Base-by-base conservation (phyloP, 805 yeast genomes). In the Metschnikowia anglica region DNA sequence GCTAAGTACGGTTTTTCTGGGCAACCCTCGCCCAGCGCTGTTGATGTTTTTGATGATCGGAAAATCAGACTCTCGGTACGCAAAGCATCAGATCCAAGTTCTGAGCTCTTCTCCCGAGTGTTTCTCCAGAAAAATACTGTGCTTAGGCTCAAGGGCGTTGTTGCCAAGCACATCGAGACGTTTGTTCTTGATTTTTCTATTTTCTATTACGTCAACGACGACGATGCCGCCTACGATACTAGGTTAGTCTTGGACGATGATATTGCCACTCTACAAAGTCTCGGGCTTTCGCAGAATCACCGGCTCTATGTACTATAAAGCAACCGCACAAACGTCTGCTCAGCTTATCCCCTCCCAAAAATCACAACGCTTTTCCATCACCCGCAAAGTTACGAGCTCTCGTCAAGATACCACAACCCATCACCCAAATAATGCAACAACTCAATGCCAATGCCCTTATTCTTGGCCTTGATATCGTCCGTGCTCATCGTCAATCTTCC, bases 391-490 rank as follows among this genome's bases (percentile, higher is more conserved):
- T 43, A 50, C 13, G 46, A 32, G 37, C 53, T 47, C 36, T 76
- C 73, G 31, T 69, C 65, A 55, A 81, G 77, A 49, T 72, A 70
- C 93, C 93, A 86, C 54, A 90, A 71, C 4, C 96, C 96, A 65
- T 90, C 98, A 34, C 96, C 96, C 53, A 90, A 69, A 60, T 85
- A 82, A 55, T 86, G 90, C 46, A 85, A 66, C 58, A 89, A 69
- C 58, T 89, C 96, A 43, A 91, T 80, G 58, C 97, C 97, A 47
- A 86, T 81, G 33, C 95, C 96, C 64, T 90, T 90, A 62, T 90
- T 90, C 31, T 78, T 73, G 16, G 77, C 67, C 63, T 85, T 86
- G 58, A 90, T 89, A 37, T 90, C 97, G 54, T 86, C 91, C 2
- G 95, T 85, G 54, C 89, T 81, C 97, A 90, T 88, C 37, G 77